Conservation (phyloP, 2,329 filamentous ascomycete genomes). For the Apiospora kogelbergensis region DNA sequence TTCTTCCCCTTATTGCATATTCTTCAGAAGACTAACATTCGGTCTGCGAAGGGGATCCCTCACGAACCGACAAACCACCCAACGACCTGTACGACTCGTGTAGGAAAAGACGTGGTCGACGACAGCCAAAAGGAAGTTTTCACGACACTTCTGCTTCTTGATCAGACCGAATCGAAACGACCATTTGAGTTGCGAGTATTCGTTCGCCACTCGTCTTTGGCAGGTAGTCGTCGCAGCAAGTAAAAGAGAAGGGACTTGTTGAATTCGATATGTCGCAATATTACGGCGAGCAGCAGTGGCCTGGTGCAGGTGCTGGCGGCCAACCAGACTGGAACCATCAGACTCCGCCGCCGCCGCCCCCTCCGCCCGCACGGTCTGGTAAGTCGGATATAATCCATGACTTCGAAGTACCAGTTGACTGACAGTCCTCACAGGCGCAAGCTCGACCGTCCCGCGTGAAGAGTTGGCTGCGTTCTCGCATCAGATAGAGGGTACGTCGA, state of each 20-base stretch:
- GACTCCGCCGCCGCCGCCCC: constrained; percentile 68
- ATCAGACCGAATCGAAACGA: background rate
- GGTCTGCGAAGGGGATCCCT: background rate
- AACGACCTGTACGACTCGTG: background rate
- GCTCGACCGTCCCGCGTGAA: constrained; percentile 71
- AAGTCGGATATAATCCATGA: constrained; percentile 25
- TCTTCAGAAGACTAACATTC: constrained; percentile 1
- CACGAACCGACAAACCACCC: background rate
- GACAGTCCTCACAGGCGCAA: constrained; percentile 56
- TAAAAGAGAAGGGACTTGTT: background rate
- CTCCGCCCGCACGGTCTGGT: constrained; percentile 65
- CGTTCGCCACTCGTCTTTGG: background rate
- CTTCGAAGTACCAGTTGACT: background rate
- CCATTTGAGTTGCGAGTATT: background rate
- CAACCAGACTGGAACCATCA: constrained; percentile 74
- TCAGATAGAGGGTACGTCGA: constrained; percentile 82
- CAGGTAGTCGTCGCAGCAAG: background rate
- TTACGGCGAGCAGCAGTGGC: constrained; percentile 35
- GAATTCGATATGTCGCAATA: constrained; percentile 32
- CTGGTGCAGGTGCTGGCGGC: constrained; percentile 39
- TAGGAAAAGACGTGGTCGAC: background rate
- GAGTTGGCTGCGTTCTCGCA: constrained; percentile 78
- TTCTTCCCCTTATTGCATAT: constrained; percentile 2
- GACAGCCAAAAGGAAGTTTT: background rate
- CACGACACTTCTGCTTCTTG: background rate